Evolutionary conservation across 441 rosid species (phyloP).

Genomic region (Erodium texanum): DNA sequence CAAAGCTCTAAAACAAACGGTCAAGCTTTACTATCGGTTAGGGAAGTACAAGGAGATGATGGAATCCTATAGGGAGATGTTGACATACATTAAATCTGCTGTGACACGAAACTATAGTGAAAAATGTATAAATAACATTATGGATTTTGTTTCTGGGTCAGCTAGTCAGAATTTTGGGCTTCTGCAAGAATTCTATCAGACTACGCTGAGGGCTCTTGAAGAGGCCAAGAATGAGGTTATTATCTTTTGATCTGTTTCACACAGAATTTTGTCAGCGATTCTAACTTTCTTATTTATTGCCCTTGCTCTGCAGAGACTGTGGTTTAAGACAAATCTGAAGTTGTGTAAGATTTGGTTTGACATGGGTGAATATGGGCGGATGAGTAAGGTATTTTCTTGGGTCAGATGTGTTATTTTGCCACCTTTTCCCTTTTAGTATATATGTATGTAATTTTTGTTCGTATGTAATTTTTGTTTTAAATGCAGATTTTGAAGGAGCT

Average conservation of each 20-base stretch:
- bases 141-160: constrained; percentile 99
- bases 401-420: not conserved
- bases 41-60: constrained; percentile 86
- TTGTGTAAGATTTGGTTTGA: constrained; percentile 99
- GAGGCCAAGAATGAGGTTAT: constrained; percentile 98
- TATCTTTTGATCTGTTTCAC: not conserved
- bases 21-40: constrained; percentile 87
- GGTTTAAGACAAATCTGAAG: constrained; percentile 98
- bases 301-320: constrained; percentile 57
- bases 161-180: constrained; percentile 86
- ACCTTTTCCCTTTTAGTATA: too few species aligned
- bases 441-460: too few species aligned
- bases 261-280: not conserved
- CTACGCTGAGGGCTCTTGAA: constrained; percentile 92
- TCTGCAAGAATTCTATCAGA: constrained; percentile 86
- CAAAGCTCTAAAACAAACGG: constrained; percentile 95
- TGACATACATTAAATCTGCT: constrained; percentile 92
- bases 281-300: too few species aligned
- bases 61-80: constrained; percentile 90
- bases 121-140: constrained; percentile 93
- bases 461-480: too few species aligned
- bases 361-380: constrained; percentile 93
- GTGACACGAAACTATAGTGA: constrained; percentile 97
- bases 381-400: constrained; percentile 60
- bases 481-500: constrained; percentile 83